phyloP scores from a whole-genome alignment of 31 red algal genomes.

The Porphyra umbilicalis region DNA sequence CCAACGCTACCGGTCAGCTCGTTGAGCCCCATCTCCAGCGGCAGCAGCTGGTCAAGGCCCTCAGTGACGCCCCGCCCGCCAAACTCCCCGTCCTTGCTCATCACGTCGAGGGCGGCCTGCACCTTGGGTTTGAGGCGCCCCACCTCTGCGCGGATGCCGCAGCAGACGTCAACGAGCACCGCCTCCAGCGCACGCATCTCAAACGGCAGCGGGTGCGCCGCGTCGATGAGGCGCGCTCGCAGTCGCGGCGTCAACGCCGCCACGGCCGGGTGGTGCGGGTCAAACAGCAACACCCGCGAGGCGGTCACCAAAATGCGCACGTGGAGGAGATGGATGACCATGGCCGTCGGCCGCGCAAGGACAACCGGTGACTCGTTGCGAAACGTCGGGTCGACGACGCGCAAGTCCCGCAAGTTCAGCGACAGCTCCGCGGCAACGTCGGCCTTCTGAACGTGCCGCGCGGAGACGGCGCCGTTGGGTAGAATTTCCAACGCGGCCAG shows the following conservation, averaged over 20 bases:
- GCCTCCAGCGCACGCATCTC: conserved; percentile 95
- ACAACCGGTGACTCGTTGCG: conserved; percentile 81
- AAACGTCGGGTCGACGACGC: conserved; percentile 84
- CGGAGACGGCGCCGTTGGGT: conserved; percentile 13
- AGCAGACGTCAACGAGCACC: conserved; percentile 82
- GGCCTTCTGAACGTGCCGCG: conserved; percentile 72
- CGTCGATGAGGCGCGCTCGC: conserved; percentile 44
- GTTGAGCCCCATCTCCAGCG: conserved; percentile 82
- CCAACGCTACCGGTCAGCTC: conserved; percentile 57
- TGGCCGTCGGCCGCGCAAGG: conserved; percentile 66
- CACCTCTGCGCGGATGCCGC: neutral
- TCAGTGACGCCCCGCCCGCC: conserved; percentile 41
- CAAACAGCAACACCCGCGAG: conserved; percentile 77
- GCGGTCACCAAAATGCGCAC: conserved; percentile 73
- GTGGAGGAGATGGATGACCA: conserved; percentile 86
- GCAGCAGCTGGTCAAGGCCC: conserved; percentile 81
- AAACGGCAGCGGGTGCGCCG: conserved; percentile 72
- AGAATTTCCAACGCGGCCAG: conserved; percentile 38
- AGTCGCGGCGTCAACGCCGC: conserved; percentile 75
- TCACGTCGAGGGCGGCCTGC: neutral
- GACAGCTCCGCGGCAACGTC: conserved; percentile 64
- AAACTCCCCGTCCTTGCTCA: conserved; percentile 23
- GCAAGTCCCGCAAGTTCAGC: conserved; percentile 74
- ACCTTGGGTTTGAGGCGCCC: neutral
- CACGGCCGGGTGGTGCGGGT: conserved; percentile 78